Percentiles rank a stretch among this genome's conserved stretches.
phyloP scores from a whole-genome alignment of 331 rosid genomes.

The Quercus tomentella region DNA sequence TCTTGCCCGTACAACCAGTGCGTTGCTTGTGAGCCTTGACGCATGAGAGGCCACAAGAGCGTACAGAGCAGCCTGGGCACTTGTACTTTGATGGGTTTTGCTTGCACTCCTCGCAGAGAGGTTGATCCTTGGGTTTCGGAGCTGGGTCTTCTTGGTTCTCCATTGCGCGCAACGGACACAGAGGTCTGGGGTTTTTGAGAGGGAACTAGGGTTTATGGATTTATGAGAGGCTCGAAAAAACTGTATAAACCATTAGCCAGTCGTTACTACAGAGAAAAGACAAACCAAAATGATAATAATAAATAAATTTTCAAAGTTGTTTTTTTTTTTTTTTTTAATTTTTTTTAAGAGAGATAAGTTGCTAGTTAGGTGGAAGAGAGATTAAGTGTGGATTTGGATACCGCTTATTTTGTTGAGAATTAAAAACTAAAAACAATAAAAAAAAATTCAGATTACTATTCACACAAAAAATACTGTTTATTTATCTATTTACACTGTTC shows the following conservation, averaged over 20 bases:
- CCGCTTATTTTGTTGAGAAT: rapidly evolving
- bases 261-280: not conserved
- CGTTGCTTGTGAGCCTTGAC: conserved; percentile 81
- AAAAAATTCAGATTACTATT: rapidly evolving
- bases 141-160: conserved; percentile 23
- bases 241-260: no score
- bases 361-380: no score
- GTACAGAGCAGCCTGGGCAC: conserved; percentile 83
- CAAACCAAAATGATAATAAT: not conserved
- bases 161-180: not conserved
- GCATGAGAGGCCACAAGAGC: conserved; percentile 76
- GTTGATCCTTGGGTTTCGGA: conserved; percentile 5
- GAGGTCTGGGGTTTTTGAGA: not conserved
- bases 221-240: not conserved
- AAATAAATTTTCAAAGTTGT: no score
- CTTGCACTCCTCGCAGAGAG: conserved; percentile 68
- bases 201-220: not conserved
- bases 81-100: conserved; percentile 57
- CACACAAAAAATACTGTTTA: rapidly evolving
- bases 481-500: rapidly evolving
- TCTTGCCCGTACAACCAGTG: conserved; percentile 71
- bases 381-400: rapidly evolving
- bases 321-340: no score
- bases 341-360: no score
- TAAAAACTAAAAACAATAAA: rapidly evolving